Evolutionary conservation across 2,329 filamentous ascomycete genomes (phyloP), one percentile per base, ranked within the genome.

Genomic region (Xylaria hypoxylon): DNA sequence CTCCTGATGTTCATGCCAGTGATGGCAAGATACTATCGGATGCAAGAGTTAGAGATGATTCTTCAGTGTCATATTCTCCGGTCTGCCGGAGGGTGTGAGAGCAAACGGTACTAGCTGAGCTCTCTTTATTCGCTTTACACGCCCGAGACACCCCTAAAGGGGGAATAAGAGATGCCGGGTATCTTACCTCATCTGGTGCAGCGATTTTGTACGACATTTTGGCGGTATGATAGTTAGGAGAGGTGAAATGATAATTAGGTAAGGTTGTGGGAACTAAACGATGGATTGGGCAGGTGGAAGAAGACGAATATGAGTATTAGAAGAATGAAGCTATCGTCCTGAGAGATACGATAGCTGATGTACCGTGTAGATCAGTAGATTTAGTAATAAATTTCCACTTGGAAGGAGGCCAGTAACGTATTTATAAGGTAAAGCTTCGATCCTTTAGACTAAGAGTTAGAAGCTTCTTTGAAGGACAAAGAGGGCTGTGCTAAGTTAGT

Each of bases 21-120:
- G 73, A 96, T 87, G 84, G 93, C 92, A 80, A 96, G 91, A 85
- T 96, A 96, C 81, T 93, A 88, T 77, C 85, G 87, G 80, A 90
- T 92, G 72, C 86, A 86, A 83, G 86, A 87, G 57, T 67, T 81
- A 79, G 61, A n/a, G 19, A 45, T 26, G 58, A 40, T 59, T 15
- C 3, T 38, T 13, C 13, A 2, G 10, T 1, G 13, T 15, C 35
- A 15, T 38, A 38, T 38, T 38, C 13, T 40, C 31, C 4, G 5
- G 24, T 24, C 19, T 2, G 35, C 2, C 38, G 22, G 3, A 10
- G 38, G 2, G 10, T 15, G 35, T 22, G 22, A 22, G 17, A 50
- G 26, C 48, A 63, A 44, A 44, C 47, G 42, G 24, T 17, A 10
- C n/a, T 2, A 3, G 52, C 31, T 38, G 5, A 28, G 19, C n/a